A percentile compares a stretch with the other conserved stretches of the same genome.
phyloP scores from a whole-genome alignment of 208 protist species.

The Naegleria fowleri region DNA sequence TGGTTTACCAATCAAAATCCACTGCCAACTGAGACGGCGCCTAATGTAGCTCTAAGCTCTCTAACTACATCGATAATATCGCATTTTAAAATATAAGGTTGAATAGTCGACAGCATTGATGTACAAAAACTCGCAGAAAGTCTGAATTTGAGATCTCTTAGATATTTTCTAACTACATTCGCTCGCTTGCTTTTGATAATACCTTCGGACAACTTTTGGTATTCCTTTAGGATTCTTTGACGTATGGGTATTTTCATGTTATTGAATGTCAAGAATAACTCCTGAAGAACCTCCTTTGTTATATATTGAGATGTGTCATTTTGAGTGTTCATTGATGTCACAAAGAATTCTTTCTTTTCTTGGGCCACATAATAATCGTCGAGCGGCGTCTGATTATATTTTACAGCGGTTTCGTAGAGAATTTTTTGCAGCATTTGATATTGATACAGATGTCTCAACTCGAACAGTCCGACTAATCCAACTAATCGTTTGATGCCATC shows the following conservation, averaged over 20 bases:
- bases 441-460: constrained; percentile 30
- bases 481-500: constrained; percentile 35
- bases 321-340: background rate
- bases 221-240: background rate
- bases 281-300: background rate
- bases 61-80: background rate
- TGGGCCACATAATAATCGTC: constrained; percentile 30
- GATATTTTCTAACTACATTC: background rate
- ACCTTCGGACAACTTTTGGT: background rate
- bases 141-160: background rate
- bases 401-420: constrained; percentile 30
- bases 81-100: background rate
- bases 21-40: background rate
- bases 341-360: constrained; percentile 6
- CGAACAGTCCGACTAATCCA: background rate
- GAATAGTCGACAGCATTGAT: background rate
- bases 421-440: constrained; percentile 42
- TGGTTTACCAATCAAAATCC: background rate
- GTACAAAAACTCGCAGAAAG: background rate
- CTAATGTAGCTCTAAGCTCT: background rate
- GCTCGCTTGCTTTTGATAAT: background rate
- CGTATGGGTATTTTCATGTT: background rate
- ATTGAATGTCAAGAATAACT: background rate
- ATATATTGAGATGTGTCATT: background rate
- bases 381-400: constrained; percentile 44